These are phyloP conservation scores for Anisodus tanguticus DNA, from an alignment of 257 asterid genomes.

Conservation along the genomic window DNA sequence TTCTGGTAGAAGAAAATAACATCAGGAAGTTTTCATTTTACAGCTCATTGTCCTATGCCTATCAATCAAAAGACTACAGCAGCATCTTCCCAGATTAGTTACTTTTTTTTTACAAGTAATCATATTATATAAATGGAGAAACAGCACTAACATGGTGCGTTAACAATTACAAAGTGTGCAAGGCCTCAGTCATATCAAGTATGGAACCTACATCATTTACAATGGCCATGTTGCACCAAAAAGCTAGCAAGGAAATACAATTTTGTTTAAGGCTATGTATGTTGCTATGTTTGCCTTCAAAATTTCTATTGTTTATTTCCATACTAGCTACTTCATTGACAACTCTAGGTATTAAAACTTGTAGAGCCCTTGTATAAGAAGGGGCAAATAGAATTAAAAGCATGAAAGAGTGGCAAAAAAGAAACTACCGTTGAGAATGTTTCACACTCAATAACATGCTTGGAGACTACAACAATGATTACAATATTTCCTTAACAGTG, in stretches of 20 bases:
- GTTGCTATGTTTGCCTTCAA: too few species aligned
- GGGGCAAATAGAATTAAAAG: neutral
- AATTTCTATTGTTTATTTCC: too few species aligned
- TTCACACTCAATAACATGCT: neutral
- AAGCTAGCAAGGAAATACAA: too few species aligned
- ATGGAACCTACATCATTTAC: too few species aligned
- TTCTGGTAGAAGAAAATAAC: neutral
- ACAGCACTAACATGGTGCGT: too few species aligned
- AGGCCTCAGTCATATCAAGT: too few species aligned
- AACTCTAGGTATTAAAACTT: neutral
- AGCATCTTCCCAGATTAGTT: neutral
- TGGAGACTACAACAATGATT: neutral
- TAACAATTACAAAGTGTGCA: too few species aligned
- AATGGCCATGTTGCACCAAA: too few species aligned
- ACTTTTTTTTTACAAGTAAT: neutral
- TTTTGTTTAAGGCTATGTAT: too few species aligned
- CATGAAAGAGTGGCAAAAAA: neutral
- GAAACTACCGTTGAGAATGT: conserved; percentile 3
- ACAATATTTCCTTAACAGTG: neutral
- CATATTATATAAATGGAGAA: too few species aligned
- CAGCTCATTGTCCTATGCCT: neutral
- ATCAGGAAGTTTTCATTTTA: neutral
- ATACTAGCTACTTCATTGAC: conserved; percentile 15
- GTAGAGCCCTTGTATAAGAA: neutral
- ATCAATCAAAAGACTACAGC: conserved; percentile 7